Conservation (phyloP, 257 asterid species). For the Striga asiatica region DNA sequence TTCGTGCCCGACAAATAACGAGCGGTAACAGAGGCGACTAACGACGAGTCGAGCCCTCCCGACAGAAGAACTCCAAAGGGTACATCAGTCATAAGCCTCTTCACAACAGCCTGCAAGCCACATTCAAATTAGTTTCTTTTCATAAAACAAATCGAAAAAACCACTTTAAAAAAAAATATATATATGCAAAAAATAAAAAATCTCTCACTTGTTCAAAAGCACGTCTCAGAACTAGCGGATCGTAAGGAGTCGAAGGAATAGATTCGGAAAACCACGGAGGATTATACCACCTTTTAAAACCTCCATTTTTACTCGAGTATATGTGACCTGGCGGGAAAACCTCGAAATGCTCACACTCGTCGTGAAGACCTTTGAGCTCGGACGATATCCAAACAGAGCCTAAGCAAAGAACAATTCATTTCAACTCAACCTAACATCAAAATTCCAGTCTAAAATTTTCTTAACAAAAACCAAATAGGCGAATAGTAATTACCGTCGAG, state of each 20-base stretch:
- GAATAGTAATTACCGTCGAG: constrained; percentile 57
- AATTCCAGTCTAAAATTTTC: too few species aligned
- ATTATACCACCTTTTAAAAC: constrained; percentile 76
- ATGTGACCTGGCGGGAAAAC: constrained; percentile 86
- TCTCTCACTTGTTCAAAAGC: constrained; percentile 78
- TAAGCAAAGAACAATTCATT: constrained; percentile 17
- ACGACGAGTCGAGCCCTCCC: constrained; percentile 95
- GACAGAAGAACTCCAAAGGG: constrained; percentile 94
- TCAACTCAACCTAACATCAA: too few species aligned
- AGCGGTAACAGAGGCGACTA: constrained; percentile 88
- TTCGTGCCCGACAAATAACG: constrained; percentile 76
- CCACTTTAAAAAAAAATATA: too few species aligned
- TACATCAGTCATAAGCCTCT: constrained; percentile 95
- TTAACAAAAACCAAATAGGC: background rate
- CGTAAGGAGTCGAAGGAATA: constrained; percentile 82
- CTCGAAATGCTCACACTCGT: constrained; percentile 91
- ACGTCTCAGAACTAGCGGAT: constrained; percentile 56
- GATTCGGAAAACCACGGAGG: constrained; percentile 88
- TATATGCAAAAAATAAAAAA: background rate
- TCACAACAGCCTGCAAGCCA: constrained; percentile 60
- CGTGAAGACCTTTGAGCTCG: constrained; percentile 75
- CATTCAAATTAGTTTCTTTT: too few species aligned
- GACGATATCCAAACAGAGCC: constrained; percentile 96
- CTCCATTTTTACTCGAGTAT: constrained; percentile 75
- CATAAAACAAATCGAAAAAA: too few species aligned